Evolutionary conservation across 2,329 filamentous ascomycete species (phyloP).

Genomic region (Blumeria hordei): DNA sequence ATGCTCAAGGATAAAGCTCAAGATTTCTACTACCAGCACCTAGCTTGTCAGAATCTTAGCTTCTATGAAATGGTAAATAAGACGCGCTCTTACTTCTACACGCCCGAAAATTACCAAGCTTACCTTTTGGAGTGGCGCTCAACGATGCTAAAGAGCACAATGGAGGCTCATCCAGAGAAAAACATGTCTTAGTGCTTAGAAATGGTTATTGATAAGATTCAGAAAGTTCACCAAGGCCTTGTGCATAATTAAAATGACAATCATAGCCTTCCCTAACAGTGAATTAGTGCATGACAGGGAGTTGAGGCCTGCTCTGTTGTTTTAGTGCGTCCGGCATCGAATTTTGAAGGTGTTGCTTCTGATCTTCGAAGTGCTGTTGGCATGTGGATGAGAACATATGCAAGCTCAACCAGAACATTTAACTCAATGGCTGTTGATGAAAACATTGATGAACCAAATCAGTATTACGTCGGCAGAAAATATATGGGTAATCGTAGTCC

Average conservation of each 20-base stretch:
- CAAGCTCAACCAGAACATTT: neutral
- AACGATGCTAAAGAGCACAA: neutral
- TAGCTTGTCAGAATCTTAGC: neutral
- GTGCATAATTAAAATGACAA: neutral
- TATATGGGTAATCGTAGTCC: neutral
- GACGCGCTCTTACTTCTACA: neutral
- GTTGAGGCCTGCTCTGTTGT: neutral
- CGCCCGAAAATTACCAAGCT: neutral
- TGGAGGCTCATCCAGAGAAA: neutral
- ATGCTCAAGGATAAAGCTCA: neutral
- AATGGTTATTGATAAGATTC: neutral
- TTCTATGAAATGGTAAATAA: neutral
- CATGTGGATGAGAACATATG: neutral
- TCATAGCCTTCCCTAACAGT: neutral
- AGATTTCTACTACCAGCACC: neutral
- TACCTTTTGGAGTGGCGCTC: neutral
- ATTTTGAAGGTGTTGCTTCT: neutral
- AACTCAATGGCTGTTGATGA: neutral
- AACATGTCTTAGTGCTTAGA: neutral
- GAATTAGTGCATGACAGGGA: neutral
- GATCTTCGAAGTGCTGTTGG: neutral
- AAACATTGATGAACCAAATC: neutral
- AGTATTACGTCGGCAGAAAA: neutral
- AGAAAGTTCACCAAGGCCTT: neutral
- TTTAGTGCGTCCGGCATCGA: neutral